A percentile compares a stretch with the other conserved stretches of the same genome.
phyloP scores from a whole-genome alignment of 2,329 filamentous ascomycete genomes.

The Byssothecium circinans region DNA sequence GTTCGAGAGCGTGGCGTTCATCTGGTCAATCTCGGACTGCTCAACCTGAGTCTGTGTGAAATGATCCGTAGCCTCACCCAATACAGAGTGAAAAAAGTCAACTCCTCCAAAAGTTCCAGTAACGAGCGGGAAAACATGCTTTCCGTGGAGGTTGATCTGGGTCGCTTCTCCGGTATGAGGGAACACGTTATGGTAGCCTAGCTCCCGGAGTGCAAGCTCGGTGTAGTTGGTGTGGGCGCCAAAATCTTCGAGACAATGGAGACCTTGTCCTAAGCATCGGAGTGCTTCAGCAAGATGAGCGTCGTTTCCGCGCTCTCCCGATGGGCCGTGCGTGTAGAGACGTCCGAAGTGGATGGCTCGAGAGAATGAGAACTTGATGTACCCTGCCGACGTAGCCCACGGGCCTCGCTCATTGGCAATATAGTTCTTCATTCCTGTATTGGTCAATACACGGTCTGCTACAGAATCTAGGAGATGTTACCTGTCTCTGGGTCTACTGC shows the following conservation, averaged over 20 bases:
- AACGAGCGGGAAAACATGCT: conserved; percentile 54
- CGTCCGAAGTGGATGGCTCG: conserved; percentile 53
- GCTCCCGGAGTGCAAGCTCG: conserved; percentile 55
- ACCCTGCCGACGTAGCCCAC: conserved; percentile 89
- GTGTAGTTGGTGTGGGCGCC: conserved; percentile 59
- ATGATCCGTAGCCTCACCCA: conserved; percentile 54
- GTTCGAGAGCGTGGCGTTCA: conserved; percentile 48
- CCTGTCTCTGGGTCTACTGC: conserved; percentile 49
- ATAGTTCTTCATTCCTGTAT: conserved; percentile 94
- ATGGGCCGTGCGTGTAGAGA: conserved; percentile 49
- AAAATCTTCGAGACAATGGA: conserved; percentile 59
- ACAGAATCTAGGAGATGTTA: conserved; percentile 3
- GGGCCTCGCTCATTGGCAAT: conserved; percentile 86
- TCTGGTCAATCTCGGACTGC: conserved; percentile 50
- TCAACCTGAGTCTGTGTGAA: conserved; percentile 53
- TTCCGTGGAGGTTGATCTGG: conserved; percentile 50
- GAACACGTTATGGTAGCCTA: conserved; percentile 56
- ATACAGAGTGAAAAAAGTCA: conserved; percentile 54
- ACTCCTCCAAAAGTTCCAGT: conserved; percentile 59
- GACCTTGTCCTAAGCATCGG: conserved; percentile 54
- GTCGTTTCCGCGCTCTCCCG: conserved; percentile 45
- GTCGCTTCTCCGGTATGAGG: conserved; percentile 53
- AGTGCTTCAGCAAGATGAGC: conserved; percentile 54
- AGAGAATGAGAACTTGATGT: conserved; percentile 60
- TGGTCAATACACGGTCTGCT: not conserved